Base-by-base conservation (phyloP, 768 basidiomycete genomes). In the Mrakia frigida region DNA sequence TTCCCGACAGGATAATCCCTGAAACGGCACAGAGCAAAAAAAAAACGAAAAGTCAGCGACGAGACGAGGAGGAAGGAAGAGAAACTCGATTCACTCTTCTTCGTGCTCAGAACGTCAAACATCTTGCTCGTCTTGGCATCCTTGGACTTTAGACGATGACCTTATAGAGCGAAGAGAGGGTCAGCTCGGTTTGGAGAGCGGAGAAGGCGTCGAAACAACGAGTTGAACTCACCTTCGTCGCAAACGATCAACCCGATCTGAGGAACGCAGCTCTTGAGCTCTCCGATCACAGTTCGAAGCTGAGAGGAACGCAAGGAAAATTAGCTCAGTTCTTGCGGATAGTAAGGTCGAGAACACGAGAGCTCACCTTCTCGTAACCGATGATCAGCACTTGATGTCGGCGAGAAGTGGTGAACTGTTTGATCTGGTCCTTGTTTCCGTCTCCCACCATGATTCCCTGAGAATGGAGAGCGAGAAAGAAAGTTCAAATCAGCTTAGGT, bases 241-340 rank as follows among this genome's bases (percentile, higher is more conserved):
- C 96, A 98, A 31, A 99, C 86, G 78, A 99, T 91, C 6, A 99
- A 84, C 11, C 92, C 97, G 78, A 99, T 92, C 0, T 92, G 91
- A 28, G 96, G 96, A 53, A 82, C 79, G 67, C 82, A 82, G 5
- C 79, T 81, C n/a, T 81, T 82, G 75, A 86, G 78, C 10, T 81
- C 77, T 37, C 84, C 84, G 69, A 82, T 78, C 25, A 78, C 77
- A 3, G 68, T 76, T 1, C 80, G 73, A 13, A 83, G 76, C 80
- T 81, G 78, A 14, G 2, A 33, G 0, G 6, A 28, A 25, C 0
- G 2, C 25, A n/a, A 23, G 11, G 7, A 9, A 53, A 28, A 16
- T n/a, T 16, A 56, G 33, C 2, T 14, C 18, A 28, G 23, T 37
- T 1, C 28, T 13, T 6, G 3, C 41, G 31, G 11, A n/a, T 31